phyloP scores from a whole-genome alignment of 768 basidiomycete species.

The Mycena sanguinolenta region DNA sequence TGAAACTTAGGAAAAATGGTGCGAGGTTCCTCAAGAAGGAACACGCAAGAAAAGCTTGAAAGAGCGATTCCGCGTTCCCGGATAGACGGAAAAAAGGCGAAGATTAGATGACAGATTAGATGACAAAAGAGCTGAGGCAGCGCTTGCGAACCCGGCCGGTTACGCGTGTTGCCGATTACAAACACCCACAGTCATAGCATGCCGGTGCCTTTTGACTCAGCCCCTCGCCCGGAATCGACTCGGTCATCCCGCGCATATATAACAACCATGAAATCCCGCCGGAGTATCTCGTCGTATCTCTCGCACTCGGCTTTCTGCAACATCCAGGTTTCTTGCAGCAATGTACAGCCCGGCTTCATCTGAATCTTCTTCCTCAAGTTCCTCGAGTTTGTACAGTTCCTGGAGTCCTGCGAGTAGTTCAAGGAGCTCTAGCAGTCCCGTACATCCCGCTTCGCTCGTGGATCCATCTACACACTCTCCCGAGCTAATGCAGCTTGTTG shows the following conservation, averaged over 20 bases:
- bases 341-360: background rate
- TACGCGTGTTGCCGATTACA: too few species aligned
- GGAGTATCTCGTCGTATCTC: background rate
- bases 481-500: slow-evolving; percentile 16
- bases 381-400: background rate
- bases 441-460: slow-evolving; percentile 16
- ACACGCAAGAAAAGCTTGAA: too few species aligned
- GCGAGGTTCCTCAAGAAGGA: too few species aligned
- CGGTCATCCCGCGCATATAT: background rate
- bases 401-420: background rate
- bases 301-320: background rate
- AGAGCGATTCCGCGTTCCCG: too few species aligned
- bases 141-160: background rate
- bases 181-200: too few species aligned
- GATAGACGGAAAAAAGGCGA: too few species aligned
- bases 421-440: slow-evolving; percentile 9
- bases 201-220: too few species aligned
- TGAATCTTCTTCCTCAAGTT: background rate
- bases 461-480: slow-evolving; percentile 11
- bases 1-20: too few species aligned
- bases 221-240: too few species aligned
- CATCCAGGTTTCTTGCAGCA: background rate
- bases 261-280: background rate
- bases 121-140: too few species aligned
- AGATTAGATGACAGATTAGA: too few species aligned